phyloP scores from a whole-genome alignment of 345 rosid species.

The Syzygium aromaticum region DNA sequence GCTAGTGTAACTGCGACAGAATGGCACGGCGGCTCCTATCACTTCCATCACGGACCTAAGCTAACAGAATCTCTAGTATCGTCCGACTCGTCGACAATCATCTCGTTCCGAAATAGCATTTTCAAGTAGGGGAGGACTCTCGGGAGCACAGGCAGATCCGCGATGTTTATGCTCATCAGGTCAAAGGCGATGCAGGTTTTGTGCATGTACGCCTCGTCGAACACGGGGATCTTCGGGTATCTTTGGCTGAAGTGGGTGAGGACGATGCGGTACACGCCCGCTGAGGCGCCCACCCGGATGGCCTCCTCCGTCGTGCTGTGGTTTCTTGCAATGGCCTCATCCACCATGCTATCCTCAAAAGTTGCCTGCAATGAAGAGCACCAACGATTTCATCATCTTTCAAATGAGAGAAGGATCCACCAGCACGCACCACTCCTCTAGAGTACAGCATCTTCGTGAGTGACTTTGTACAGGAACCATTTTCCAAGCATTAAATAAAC shows the following conservation, averaged over 20 bases:
- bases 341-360: constrained; percentile 82
- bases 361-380: constrained; percentile 51
- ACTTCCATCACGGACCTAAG: neutral
- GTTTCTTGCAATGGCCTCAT: constrained; percentile 81
- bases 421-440: neutral
- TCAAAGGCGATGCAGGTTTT: constrained; percentile 90
- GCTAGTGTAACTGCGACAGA: neutral
- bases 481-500: neutral
- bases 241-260: constrained; percentile 98
- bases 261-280: constrained; percentile 64
- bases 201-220: constrained; percentile 73
- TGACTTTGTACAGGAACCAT: neutral
- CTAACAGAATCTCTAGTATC: constrained; percentile 21
- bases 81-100: constrained; percentile 53
- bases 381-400: neutral
- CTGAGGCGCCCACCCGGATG: constrained; percentile 54
- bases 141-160: constrained; percentile 76
- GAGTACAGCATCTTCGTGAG: neutral
- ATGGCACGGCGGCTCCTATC: neutral
- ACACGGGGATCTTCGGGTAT: constrained; percentile 82
- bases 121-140: constrained; percentile 72
- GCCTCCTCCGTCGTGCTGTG: constrained; percentile 99
- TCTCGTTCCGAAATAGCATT: constrained; percentile 66
- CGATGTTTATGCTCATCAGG: constrained; percentile 87
- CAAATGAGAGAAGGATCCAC: neutral